These are phyloP conservation scores for Volvariella volvacea DNA, from an alignment of 1,284 basidiomycete genomes.

Conservation along the genomic window DNA sequence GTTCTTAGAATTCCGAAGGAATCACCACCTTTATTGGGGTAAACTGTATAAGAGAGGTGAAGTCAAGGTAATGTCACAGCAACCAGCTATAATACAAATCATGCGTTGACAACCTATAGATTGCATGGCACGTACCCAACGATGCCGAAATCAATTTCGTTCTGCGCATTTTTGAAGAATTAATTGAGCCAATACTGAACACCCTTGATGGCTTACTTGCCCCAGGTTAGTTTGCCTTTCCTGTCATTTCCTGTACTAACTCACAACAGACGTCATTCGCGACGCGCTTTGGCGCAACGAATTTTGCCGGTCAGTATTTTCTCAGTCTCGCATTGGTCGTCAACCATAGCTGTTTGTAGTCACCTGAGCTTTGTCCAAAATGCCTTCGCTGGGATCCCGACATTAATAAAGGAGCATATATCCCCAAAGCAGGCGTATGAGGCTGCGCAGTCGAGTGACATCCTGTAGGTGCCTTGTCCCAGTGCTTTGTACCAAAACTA, in stretches of 20 bases:
- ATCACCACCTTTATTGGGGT: constrained; percentile 79
- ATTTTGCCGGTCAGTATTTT: constrained; percentile 64
- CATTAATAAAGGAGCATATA: constrained; percentile 47
- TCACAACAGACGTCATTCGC: constrained; percentile 26
- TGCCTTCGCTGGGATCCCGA: constrained; percentile 64
- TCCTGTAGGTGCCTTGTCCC: constrained; percentile 38
- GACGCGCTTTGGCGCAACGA: constrained; percentile 81
- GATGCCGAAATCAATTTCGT: constrained; percentile 71
- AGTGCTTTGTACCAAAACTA: constrained; percentile 2
- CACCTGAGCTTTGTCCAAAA: constrained; percentile 61
- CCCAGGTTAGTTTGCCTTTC: constrained; percentile 31
- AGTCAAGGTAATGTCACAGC: constrained; percentile 37
- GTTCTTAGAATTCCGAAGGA: constrained; percentile 56
- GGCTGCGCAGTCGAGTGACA: constrained; percentile 45
- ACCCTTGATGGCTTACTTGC: constrained; percentile 57
- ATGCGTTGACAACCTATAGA: constrained; percentile 26
- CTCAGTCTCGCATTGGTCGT: background rate
- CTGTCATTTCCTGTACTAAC: background rate
- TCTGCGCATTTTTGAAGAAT: constrained; percentile 63
- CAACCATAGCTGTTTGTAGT: constrained; percentile 19
- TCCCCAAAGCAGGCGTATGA: constrained; percentile 34
- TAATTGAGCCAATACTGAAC: constrained; percentile 63
- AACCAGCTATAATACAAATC: background rate
- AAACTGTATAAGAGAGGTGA: constrained; percentile 57
- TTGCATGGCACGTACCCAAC: constrained; percentile 76